phyloP scores from a whole-genome alignment of 768 basidiomycete species.

The Clitopilus hobsonii region DNA sequence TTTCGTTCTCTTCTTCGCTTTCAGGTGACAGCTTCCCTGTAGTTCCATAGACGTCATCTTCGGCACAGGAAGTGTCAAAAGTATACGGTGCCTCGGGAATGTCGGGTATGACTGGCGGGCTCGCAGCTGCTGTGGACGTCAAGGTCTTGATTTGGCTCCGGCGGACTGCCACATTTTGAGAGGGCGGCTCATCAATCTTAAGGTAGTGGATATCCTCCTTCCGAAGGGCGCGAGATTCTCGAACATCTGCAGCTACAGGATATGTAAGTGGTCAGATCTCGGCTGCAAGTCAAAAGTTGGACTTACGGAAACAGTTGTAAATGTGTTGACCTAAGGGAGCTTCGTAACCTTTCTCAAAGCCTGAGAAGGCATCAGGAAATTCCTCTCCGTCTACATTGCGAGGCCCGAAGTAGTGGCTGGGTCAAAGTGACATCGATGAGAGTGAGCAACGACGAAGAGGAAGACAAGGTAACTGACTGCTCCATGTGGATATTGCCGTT shows the following conservation, averaged over 20 bases:
- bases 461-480: slow-evolving; percentile 1
- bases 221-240: not conserved
- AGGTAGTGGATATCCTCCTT: not conserved
- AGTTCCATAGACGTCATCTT: no score
- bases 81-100: no score
- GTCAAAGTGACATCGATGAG: not conserved
- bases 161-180: no score
- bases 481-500: slow-evolving; percentile 6
- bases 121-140: no score
- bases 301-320: not conserved
- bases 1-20: no score
- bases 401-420: slow-evolving; percentile 1
- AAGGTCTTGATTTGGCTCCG: no score
- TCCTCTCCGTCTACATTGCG: not conserved
- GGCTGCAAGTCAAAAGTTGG: not conserved
- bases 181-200: no score
- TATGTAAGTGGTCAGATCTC: not conserved
- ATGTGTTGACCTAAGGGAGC: not conserved
- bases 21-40: no score
- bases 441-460: not conserved
- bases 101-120: no score
- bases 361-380: not conserved
- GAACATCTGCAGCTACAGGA: not conserved
- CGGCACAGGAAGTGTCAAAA: no score
- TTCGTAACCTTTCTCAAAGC: not conserved